A percentile compares a stretch with the other conserved stretches of the same genome.
These are phyloP conservation scores for Saccharomyces hybrid DNA, from an alignment of 1,139 yeast genomes.

Conservation along the genomic window DNA sequence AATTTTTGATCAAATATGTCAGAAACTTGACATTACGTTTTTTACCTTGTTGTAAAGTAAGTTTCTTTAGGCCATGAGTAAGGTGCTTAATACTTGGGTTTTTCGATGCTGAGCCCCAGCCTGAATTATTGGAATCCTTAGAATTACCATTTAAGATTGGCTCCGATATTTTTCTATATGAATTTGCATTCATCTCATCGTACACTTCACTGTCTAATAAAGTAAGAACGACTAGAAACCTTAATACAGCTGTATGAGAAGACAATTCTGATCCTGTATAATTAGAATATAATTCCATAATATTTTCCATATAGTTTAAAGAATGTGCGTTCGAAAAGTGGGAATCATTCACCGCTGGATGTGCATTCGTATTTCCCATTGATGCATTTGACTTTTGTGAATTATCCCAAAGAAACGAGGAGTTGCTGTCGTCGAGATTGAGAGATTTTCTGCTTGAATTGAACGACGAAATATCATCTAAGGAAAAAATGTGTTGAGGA, in stretches of 20 bases:
- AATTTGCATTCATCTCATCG: constrained; percentile 19
- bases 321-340: constrained; percentile 2
- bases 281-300: constrained; percentile 19
- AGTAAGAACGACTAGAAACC: constrained; percentile 21
- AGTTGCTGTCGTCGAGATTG: constrained; percentile 1
- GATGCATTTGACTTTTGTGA: neutral
- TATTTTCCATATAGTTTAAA: constrained; percentile 15
- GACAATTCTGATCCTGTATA: constrained; percentile 22
- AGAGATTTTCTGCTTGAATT: constrained; percentile 5
- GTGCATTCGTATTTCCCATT: neutral
- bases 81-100: constrained; percentile 16
- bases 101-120: constrained; percentile 1
- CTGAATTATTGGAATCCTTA: neutral
- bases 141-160: neutral
- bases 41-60: constrained; percentile 17
- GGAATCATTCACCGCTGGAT: neutral
- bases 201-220: constrained; percentile 25
- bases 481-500: constrained; percentile 2
- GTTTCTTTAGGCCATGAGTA: constrained; percentile 21
- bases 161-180: constrained; percentile 24
- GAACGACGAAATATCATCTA: constrained; percentile 5
- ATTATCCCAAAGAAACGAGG: neutral
- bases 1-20: constrained; percentile 17
- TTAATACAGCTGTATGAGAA: constrained; percentile 22
- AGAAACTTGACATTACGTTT: constrained; percentile 17